These are phyloP conservation scores for Talaromyces sp. DNA, from an alignment of 2,329 filamentous ascomycete genomes.

Conservation along the genomic window DNA sequence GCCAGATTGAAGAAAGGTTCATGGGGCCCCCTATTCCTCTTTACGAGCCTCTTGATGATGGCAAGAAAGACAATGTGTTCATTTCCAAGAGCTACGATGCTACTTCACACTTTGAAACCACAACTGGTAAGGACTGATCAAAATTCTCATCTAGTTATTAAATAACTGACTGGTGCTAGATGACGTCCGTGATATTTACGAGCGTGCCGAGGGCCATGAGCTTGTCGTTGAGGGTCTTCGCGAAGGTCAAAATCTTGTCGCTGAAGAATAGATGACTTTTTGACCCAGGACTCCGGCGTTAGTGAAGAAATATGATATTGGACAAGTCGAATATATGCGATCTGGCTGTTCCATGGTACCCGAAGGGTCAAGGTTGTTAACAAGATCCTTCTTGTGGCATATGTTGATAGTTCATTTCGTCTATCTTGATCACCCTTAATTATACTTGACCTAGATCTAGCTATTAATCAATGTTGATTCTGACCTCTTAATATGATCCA, in stretches of 20 bases:
- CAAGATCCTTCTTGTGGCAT: not conserved
- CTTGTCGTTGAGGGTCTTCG: constrained; percentile 79
- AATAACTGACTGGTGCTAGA: constrained; percentile 48
- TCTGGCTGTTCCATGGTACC: not conserved
- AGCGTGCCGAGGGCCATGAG: constrained; percentile 74
- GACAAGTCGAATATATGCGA: not conserved
- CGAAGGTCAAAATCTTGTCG: constrained; percentile 68
- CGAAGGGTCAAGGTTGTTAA: not conserved
- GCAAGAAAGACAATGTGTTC: constrained; percentile 84
- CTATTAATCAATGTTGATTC: not conserved
- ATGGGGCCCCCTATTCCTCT: constrained; percentile 90
- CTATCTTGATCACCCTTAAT: constrained; percentile 7
- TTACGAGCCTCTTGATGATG: constrained; percentile 83
- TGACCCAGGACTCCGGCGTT: not conserved
- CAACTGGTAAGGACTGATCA: constrained; percentile 49
- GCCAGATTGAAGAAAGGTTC: constrained; percentile 94
- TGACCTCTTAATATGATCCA: not conserved
- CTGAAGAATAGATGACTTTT: constrained; percentile 56
- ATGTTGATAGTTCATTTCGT: not conserved
- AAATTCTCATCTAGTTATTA: not conserved
- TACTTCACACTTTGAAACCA: constrained; percentile 95
- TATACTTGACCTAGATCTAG: constrained; percentile 10
- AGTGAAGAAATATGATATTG: not conserved
- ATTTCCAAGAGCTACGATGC: constrained; percentile 99
- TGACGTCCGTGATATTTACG: constrained; percentile 92